Evolutionary conservation across 108 stramenopile genomes (phyloP), one percentile per base, ranked within the genome.

Genomic region (Mediolabrus comicus): DNA sequence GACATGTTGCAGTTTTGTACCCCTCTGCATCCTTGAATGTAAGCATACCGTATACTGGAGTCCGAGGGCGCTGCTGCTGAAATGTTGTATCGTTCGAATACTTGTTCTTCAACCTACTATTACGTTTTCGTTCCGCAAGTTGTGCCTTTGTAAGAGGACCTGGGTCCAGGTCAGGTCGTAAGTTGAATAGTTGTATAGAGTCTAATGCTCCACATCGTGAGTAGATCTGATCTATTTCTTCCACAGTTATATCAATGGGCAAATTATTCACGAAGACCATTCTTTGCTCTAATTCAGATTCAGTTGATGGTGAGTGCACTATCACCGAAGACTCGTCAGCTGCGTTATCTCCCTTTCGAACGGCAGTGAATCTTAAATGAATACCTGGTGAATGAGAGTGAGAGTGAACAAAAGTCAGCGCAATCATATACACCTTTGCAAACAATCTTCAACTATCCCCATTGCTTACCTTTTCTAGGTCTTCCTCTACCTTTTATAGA

Each of bases 191-290:
- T 54, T 79, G 30, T 2, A 94, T 52, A 8, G 73, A 71, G 17
- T 86, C 83, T 52, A 94, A 82, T 19, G 69, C 39, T 11, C 90
- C 92, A 53, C 90, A 94, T 10, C 88, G 77, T 9, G 84, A 81
- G 54, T 88, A 91, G 8, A 89, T 80, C 33, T 85, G 65, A 0
- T 71, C 52, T 17, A 94, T 67, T 59, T 82, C 75, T 25, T 69
- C 74, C 43, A 82, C 80, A 22, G 79, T 83, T 17, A 83, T 77
- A 60, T 94, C 92, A 46, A 94, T 88, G 0, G 92, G 92, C 25
- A 94, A 75, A 62, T 91, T 94, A 53, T 94, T 90, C 10, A 94
- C 56, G 43, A 94, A 83, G 2, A 94, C 75, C 4, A 82, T 65
- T 6, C 79, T 60, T 32, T 87, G 53, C 39, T 78, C 70, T 28